A percentile compares a stretch with the other conserved stretches of the same genome.
Evolutionary conservation across 805 yeast species (phyloP).

Genomic region (Hanseniaspora clermontiae): DNA sequence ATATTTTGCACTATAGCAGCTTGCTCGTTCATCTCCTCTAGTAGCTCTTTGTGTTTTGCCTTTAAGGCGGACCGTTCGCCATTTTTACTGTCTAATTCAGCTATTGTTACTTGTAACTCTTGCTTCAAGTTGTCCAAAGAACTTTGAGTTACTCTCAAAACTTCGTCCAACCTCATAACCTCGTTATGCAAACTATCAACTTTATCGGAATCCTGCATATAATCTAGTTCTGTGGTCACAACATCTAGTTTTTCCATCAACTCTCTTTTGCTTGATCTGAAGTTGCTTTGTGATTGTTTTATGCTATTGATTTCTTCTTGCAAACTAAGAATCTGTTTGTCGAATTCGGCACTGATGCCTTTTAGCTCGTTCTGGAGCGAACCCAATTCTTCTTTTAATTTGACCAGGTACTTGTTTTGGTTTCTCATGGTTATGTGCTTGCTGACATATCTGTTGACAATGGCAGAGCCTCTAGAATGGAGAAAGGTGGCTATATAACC

Average conservation of each 20-base stretch:
- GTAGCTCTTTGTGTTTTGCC: slow-evolving; percentile 5
- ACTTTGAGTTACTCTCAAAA: slow-evolving; percentile 20
- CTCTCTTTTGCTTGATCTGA: slow-evolving; percentile 23
- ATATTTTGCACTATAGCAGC: neutral
- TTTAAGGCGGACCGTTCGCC: slow-evolving; percentile 18
- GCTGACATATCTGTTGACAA: neutral
- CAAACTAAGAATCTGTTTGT: neutral
- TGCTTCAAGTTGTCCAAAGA: slow-evolving; percentile 21
- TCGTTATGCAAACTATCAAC: slow-evolving; percentile 21
- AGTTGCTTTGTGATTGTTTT: slow-evolving; percentile 18
- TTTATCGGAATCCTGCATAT: slow-evolving; percentile 24
- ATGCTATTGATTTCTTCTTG: neutral
- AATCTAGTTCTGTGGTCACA: slow-evolving; percentile 20
- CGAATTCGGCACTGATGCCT: neutral
- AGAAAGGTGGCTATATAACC: slow-evolving; percentile 35
- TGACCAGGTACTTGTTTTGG: slow-evolving; percentile 3
- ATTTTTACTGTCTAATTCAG: slow-evolving; percentile 18
- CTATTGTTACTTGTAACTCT: slow-evolving; percentile 19
- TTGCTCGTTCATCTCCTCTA: slow-evolving; percentile 13
- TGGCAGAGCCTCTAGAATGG: slow-evolving; percentile 28
- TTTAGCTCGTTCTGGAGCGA: neutral
- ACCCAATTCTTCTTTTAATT: slow-evolving; percentile 18
- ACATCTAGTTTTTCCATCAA: slow-evolving; percentile 20
- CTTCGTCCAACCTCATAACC: slow-evolving; percentile 20
- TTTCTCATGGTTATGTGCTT: slow-evolving; percentile 8